Base-by-base conservation (phyloP, 345 rosid species). In the Syzygium oleosum region DNA sequence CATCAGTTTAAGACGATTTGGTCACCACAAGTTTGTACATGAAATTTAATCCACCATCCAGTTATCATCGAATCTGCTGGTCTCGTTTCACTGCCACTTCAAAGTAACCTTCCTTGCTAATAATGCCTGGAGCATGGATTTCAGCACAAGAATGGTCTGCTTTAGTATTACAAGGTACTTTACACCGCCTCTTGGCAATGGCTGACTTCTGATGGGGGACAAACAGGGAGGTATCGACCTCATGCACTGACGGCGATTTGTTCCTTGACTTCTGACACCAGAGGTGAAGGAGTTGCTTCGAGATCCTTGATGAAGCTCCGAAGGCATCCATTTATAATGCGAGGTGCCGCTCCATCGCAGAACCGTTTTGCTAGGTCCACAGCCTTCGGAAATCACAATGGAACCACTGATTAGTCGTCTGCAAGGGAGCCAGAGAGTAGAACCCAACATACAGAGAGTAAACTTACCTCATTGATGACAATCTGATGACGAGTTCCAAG, bases 291-390 rank as follows among this genome's bases (percentile, higher is more conserved):
- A 51, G 84, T 88, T 88, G 88, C 93, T 84, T 90, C 84, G 23
- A 89, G 87, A 84, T 93, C 96, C 90, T 93, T 95, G 88, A 96
- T 91, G 87, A 94, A 98, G 63, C 97, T 96, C 88, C 99, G 89
- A n/a, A 98, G 94, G 89, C 99, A 98, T 63, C 99, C 99, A 16
- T 98, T 98, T 85, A 98, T 96, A 79, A 95, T 89, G 51, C 99
- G 96, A 38, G 99, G 99, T 10, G 98, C 99, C 43, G 98, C 91
- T 84, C 99, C 99, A 77, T 98, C 99, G 43, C 99, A 98, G 91
- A 98, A 98, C 86, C 99, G 93, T 87, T 98, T 98, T 27, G 99
- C 97, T 83, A 98, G 98, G 93, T 98, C 99, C 84, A 98, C 97
- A 88, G 98, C 98, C 99, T 98, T 92, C 87, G 84, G 53, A 56